Evolutionary conservation across 1,139 yeast genomes (phyloP), one percentile per base, ranked within the genome.

Genomic region (Torulaspora globosa): DNA sequence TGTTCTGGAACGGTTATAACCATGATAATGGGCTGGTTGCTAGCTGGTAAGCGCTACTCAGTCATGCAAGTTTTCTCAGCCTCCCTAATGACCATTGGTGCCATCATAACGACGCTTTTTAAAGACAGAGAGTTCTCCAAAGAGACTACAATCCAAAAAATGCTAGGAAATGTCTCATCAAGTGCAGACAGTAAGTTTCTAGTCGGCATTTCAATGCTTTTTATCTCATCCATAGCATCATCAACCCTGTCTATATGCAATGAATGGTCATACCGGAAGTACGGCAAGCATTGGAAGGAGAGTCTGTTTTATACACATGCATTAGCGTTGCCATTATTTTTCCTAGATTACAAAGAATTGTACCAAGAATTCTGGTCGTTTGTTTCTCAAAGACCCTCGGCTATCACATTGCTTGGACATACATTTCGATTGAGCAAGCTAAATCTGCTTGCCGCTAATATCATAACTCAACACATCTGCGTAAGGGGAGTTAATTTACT

Each of bases 211-310:
- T 49, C 59, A 1, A 57, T 80, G 5, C 61, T 81, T 14, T 47
- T 72, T 1, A 33, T 73, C 1, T 74, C 83, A 2, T 74, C 82
- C 6, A 58, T 79, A 3, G 54, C 79, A 16, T 71, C 76, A 12
- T 75, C 85, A 0, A 57, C 79, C 15, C 71, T 78, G 68, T 83
- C 85, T 1, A 69, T 82, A 12, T 72, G 75, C 53, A 73, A 74
- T 34, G 88, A 83, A 57, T 60, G 63, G 41, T 72, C 80, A 2
- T 78, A 71, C 57, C 64, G 62, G 16, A 56, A 54, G 30, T 77
- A 79, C 58, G 85, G 84, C 2, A 71, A 72, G 46, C 76, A 74
- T 43, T 83, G 90, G 90, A 68, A 74, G 47, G 89, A 83, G 55
- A 73, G 76, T 27, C 63, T 84, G 32, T 83, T 84, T 55, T 83